Conservation (phyloP, 164 flowering plant species). For the Dillenia suffruticosa region DNA sequence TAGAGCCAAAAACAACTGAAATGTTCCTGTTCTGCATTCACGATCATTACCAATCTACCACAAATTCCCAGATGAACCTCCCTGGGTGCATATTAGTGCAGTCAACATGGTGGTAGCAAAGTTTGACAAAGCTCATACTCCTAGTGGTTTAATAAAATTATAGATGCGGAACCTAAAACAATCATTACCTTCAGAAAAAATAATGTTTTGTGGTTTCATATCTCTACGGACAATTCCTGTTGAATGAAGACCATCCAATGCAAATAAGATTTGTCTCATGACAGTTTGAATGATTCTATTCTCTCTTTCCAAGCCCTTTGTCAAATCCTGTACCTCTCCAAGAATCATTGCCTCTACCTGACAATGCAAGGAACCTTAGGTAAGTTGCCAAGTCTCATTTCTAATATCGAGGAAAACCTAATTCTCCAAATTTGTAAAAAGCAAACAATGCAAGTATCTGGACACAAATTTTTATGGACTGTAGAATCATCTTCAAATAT, state of each 20-base stretch:
- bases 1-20: not conserved
- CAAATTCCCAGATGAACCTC: no score
- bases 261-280: slow-evolving; percentile 81
- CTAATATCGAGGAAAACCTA: no score
- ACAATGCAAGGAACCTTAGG: slow-evolving; percentile 1
- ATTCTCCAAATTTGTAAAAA: no score
- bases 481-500: no score
- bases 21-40: no score
- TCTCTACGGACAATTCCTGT: slow-evolving; percentile 98
- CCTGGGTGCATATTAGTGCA: no score
- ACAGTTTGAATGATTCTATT: slow-evolving; percentile 89
- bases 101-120: not conserved
- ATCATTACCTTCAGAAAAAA: slow-evolving; percentile 83
- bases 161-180: not conserved
- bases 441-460: no score
- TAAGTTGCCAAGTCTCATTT: not conserved
- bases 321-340: slow-evolving; percentile 71
- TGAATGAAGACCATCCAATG: slow-evolving; percentile 95
- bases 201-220: slow-evolving; percentile 91
- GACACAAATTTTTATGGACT: no score
- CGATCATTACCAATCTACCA: no score
- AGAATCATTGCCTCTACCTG: slow-evolving; percentile 91
- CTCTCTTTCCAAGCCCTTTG: slow-evolving; percentile 89
- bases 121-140: not conserved
- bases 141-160: slow-evolving; percentile 1